These are phyloP conservation scores for Chaetomium fimeti DNA, from an alignment of 495 filamentous ascomycete genomes.

Conservation along the genomic window DNA sequence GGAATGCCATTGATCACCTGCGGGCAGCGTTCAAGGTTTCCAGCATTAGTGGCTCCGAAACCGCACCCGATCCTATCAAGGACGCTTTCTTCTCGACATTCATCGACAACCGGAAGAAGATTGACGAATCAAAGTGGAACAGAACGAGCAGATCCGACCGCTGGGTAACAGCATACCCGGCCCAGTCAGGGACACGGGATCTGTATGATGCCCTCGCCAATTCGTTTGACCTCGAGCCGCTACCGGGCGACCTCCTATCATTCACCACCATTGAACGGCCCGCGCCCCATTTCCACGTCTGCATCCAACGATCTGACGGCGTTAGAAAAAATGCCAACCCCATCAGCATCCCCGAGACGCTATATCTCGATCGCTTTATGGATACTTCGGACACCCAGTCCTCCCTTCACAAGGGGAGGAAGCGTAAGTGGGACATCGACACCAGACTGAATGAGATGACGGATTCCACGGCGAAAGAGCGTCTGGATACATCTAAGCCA, in stretches of 20 bases:
- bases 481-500: constrained; percentile 26
- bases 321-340: constrained; percentile 75
- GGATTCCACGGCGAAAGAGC: neutral
- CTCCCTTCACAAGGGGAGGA: constrained; percentile 58
- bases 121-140: constrained; percentile 38
- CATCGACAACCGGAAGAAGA: constrained; percentile 46
- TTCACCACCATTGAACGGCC: constrained; percentile 73
- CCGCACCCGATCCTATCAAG: constrained; percentile 68
- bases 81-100: constrained; percentile 54
- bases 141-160: constrained; percentile 28
- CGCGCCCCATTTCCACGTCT: constrained; percentile 84
- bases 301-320: constrained; percentile 78
- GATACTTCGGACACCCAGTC: constrained; percentile 57
- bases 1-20: constrained; percentile 85
- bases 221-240: constrained; percentile 73
- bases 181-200: constrained; percentile 47
- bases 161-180: constrained; percentile 37
- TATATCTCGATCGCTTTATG: constrained; percentile 90
- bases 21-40: constrained; percentile 77
- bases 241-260: constrained; percentile 62
- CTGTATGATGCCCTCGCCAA: constrained; percentile 83
- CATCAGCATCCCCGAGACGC: constrained; percentile 67
- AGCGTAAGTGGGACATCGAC: constrained; percentile 73
- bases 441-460: constrained; percentile 55
- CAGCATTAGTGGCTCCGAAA: constrained; percentile 47